Base-by-base conservation (phyloP, 805 yeast species). In the Candida tallmaniae region DNA sequence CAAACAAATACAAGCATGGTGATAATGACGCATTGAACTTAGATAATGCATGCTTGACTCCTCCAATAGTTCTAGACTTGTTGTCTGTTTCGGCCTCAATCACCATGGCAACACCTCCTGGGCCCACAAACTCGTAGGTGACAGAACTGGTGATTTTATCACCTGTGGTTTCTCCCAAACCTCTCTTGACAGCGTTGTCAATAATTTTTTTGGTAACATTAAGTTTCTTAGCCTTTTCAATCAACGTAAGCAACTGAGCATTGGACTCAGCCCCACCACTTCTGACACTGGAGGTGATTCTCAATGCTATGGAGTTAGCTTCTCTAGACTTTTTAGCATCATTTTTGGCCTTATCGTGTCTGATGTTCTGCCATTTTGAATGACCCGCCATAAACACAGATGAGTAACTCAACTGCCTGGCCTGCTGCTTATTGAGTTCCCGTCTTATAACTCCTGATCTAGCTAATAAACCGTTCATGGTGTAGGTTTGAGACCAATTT, bases 361-460 rank as follows among this genome's bases (percentile, higher is more conserved):
- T 83, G 47, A 93, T 90, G 31, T 84, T 86, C 27, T 94, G 85
- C 98, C 98, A 90, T 59, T 89, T 90, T 23, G 86, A 82, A 58
- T 90, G 98, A 1, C 98, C 98, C 0, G 87, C 78, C n/a, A n/a
- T n/a, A n/a, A n/a, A n/a, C n/a, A n/a, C n/a, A n/a, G n/a, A n/a
- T n/a, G n/a, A n/a, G n/a, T n/a, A n/a, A n/a, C n/a, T n/a, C n/a
- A n/a, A n/a, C n/a, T n/a, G n/a, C n/a, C n/a, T n/a, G n/a, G n/a
- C n/a, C n/a, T n/a, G n/a, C n/a, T n/a, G n/a, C n/a, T n/a, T n/a
- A n/a, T n/a, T n/a, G n/a, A n/a, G n/a, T n/a, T n/a, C n/a, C n/a
- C n/a, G n/a, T n/a, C n/a, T n/a, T n/a, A n/a, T n/a, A n/a, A n/a
- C n/a, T n/a, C n/a, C n/a, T n/a, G n/a, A n/a, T n/a, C n/a, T n/a